phyloP scores from a whole-genome alignment of 257 asterid species.

The Solanum tacnaense region DNA sequence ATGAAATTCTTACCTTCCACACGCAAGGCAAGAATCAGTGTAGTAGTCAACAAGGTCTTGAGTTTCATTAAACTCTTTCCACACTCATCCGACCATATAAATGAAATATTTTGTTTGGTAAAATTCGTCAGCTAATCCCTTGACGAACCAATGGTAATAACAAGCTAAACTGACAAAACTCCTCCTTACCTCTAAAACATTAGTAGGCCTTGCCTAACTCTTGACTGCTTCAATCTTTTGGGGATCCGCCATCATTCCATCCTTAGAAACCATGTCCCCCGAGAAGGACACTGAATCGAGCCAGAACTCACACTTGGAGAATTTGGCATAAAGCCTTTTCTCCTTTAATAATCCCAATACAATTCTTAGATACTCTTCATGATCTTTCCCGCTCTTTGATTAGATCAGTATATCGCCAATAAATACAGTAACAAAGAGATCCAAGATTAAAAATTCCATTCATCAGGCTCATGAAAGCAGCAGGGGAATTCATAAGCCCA shows the following conservation, averaged over 20 bases:
- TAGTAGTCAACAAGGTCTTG: neutral
- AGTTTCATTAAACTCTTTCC: neutral
- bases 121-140: neutral
- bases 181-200: neutral
- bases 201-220: neutral
- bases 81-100: neutral
- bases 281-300: neutral
- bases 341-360: neutral
- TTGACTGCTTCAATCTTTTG: neutral
- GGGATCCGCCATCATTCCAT: neutral
- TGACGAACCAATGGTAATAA: no score
- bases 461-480: neutral
- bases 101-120: neutral
- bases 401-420: neutral
- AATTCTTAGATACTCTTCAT: neutral
- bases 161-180: neutral
- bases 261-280: neutral
- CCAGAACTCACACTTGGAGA: neutral
- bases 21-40: neutral
- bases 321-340: neutral
- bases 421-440: neutral
- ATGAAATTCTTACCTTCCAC: neutral
- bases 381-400: neutral
- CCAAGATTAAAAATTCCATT: neutral
- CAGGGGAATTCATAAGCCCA: neutral